A percentile compares a stretch with the other conserved stretches of the same genome.
phyloP scores from a whole-genome alignment of 352 stramenopile genomes.

The Sclerospora graminicola region DNA sequence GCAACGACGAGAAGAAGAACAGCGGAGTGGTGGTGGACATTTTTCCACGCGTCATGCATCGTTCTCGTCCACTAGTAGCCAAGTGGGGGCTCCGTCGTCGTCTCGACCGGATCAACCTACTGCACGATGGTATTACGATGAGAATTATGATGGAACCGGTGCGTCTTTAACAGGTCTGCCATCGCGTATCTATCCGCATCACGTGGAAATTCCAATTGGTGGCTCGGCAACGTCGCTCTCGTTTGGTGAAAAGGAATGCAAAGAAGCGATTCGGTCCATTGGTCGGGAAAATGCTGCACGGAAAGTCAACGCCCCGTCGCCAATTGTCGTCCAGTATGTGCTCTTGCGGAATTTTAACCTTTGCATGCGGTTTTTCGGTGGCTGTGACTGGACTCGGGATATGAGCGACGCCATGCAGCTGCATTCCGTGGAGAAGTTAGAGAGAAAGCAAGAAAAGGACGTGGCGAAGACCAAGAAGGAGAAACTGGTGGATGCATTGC shows the following conservation, averaged over 20 bases:
- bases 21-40: not conserved
- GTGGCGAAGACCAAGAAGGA: slow-evolving; percentile 33
- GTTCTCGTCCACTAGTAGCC: slow-evolving; percentile 49
- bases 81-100: slow-evolving; percentile 24
- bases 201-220: slow-evolving; percentile 81
- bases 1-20: slow-evolving; percentile 4
- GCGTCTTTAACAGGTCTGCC: slow-evolving; percentile 33
- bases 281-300: slow-evolving; percentile 42
- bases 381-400: slow-evolving; percentile 68
- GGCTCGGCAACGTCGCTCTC: slow-evolving; percentile 73
- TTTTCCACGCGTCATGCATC: slow-evolving; percentile 36
- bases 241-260: slow-evolving; percentile 76
- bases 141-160: slow-evolving; percentile 23
- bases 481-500: slow-evolving; percentile 64
- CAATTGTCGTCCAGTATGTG: slow-evolving; percentile 71
- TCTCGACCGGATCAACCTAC: slow-evolving; percentile 66
- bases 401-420: slow-evolving; percentile 28
- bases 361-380: slow-evolving; percentile 83
- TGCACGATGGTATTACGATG: slow-evolving; percentile 76
- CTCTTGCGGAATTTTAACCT: slow-evolving; percentile 82
- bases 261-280: slow-evolving; percentile 65
- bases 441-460: slow-evolving; percentile 2
- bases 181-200: slow-evolving; percentile 76
- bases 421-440: slow-evolving; percentile 7
- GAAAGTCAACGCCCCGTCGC: slow-evolving; percentile 33